Conservation (phyloP, 1,284 basidiomycete species). For the Naganishia sp. region DNA sequence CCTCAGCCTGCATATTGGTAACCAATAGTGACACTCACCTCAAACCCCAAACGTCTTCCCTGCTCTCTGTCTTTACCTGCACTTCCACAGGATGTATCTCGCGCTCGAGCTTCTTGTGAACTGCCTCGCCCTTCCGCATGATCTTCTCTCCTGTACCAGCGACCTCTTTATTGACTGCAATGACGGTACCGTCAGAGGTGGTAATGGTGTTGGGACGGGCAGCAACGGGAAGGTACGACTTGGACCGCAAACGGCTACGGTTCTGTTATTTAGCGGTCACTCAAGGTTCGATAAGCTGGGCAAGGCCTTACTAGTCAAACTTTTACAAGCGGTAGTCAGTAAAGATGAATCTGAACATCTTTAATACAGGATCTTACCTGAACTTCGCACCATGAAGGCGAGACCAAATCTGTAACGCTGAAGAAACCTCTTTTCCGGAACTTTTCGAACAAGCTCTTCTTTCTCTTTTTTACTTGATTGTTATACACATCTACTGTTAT, state of each 20-base stretch:
- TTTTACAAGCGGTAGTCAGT: neutral
- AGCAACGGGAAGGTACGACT: slow-evolving; percentile 60
- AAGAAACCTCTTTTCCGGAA: slow-evolving; percentile 48
- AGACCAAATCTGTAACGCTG: slow-evolving; percentile 59
- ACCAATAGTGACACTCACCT: slow-evolving; percentile 54
- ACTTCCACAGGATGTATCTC: slow-evolving; percentile 68
- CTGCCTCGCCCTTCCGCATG: slow-evolving; percentile 54
- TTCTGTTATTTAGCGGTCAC: neutral
- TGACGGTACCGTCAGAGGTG: slow-evolving; percentile 66
- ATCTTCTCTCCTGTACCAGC: slow-evolving; percentile 64
- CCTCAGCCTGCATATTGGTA: slow-evolving; percentile 14
- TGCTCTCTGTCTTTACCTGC: slow-evolving; percentile 57
- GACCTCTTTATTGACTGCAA: slow-evolving; percentile 62
- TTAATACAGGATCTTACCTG: slow-evolving; percentile 55
- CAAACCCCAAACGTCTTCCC: slow-evolving; percentile 72
- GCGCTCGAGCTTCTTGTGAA: slow-evolving; percentile 77
- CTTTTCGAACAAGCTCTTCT: slow-evolving; percentile 29
- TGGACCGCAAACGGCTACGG: slow-evolving; percentile 48
- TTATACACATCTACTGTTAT: neutral
- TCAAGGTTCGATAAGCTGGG: neutral
- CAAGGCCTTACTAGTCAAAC: slow-evolving; percentile 16
- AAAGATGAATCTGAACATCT: neutral
- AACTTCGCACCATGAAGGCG: slow-evolving; percentile 59
- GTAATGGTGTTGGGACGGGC: slow-evolving; percentile 65
- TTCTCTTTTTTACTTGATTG: neutral